These are phyloP conservation scores for Salix suchowensis DNA, from an alignment of 345 rosid species.

Conservation along the genomic window DNA sequence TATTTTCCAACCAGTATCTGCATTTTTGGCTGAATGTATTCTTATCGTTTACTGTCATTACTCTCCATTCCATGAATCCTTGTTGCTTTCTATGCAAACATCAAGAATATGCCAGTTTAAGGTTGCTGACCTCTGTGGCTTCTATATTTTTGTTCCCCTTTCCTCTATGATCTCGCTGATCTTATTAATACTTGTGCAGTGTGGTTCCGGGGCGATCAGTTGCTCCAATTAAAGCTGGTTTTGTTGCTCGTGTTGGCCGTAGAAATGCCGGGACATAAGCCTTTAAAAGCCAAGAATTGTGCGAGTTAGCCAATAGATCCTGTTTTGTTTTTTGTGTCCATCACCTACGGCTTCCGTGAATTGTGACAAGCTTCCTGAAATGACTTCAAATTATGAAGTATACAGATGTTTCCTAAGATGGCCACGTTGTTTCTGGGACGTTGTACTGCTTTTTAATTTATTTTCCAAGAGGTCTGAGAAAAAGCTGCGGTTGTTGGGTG, in stretches of 20 bases:
- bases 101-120: not conserved
- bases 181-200: slow-evolving; percentile 40
- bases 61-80: not conserved
- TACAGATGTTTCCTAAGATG: not conserved
- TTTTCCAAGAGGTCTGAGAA: not conserved
- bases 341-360: not conserved
- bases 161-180: not conserved
- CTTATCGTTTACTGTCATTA: not conserved
- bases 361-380: not conserved
- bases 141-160: not conserved
- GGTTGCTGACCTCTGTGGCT: not conserved
- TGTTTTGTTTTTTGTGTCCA: not conserved
- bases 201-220: slow-evolving; percentile 89
- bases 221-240: slow-evolving; percentile 93
- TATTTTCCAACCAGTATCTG: not conserved
- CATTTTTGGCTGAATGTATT: not conserved
- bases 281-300: not conserved
- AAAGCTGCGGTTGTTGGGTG: not conserved
- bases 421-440: not conserved
- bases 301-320: not conserved
- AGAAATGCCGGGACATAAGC: slow-evolving; percentile 60
- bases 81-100: not conserved
- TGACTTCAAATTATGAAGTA: not conserved
- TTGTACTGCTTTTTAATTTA: not conserved
- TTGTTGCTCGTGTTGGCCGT: slow-evolving; percentile 96